A percentile compares a stretch with the other conserved stretches of the same genome.
Conservation (phyloP, 2,329 filamentous ascomycete species). For the Coniella vitis region DNA sequence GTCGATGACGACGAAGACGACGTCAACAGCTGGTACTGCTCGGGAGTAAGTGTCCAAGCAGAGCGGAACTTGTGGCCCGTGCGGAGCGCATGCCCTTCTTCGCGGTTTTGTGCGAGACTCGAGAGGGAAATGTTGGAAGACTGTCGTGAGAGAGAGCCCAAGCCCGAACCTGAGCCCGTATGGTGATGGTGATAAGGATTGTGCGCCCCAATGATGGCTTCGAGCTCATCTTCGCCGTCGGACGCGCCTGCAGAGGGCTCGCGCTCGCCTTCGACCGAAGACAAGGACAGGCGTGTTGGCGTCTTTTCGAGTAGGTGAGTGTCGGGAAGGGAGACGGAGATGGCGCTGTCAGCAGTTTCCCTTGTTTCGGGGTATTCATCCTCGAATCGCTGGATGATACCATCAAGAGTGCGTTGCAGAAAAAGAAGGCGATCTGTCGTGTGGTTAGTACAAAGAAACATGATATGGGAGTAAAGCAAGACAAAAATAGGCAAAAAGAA, state of each 20-base stretch:
- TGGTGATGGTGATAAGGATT: not conserved
- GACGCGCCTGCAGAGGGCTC: slow-evolving; percentile 33
- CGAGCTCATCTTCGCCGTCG: slow-evolving; percentile 43
- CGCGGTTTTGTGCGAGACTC: slow-evolving; percentile 47
- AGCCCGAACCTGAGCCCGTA: slow-evolving; percentile 20
- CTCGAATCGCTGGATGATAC: slow-evolving; percentile 93
- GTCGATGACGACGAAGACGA: too few species aligned
- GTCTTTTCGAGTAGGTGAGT: slow-evolving; percentile 20
- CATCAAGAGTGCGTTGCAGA: slow-evolving; percentile 79
- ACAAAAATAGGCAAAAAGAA: not conserved
- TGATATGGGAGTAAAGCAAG: not conserved
- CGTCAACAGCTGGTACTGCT: slow-evolving; percentile 42
- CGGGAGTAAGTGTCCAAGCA: slow-evolving; percentile 41
- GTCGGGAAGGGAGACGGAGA: slow-evolving; percentile 22
- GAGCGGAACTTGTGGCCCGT: slow-evolving; percentile 51
- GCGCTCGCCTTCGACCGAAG: slow-evolving; percentile 28
- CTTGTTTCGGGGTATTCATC: slow-evolving; percentile 92
- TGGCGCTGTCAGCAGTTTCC: slow-evolving; percentile 27
- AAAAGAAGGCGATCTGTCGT: slow-evolving; percentile 67
- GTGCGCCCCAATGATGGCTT: not conserved
- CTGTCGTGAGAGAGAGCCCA: slow-evolving; percentile 38
- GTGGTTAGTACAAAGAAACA: slow-evolving; percentile 22
- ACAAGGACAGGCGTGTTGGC: slow-evolving; percentile 22
- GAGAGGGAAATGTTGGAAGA: slow-evolving; percentile 45
- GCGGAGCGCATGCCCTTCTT: slow-evolving; percentile 50